Evolutionary conservation across 345 rosid species (phyloP).

Genomic region (Pistacia atlantica): DNA sequence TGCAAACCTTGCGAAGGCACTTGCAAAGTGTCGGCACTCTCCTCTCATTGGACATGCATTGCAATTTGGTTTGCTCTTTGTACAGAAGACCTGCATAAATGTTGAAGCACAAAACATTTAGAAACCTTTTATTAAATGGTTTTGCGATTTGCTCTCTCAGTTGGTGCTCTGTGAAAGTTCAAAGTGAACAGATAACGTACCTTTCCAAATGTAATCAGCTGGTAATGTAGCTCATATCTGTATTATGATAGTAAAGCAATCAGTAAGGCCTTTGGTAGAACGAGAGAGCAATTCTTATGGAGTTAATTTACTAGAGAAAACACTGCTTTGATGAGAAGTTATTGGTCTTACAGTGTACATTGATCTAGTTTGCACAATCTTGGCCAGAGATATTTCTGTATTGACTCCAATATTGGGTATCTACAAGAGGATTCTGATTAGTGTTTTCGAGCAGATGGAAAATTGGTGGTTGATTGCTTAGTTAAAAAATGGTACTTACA

Average conservation of each 20-base stretch:
- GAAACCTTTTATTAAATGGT: conserved; percentile 12
- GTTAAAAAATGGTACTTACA: conserved; percentile 53
- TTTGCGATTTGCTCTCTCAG: neutral
- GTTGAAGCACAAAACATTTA: conserved; percentile 23
- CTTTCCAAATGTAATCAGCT: conserved; percentile 97
- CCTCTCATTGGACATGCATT: conserved; percentile 98
- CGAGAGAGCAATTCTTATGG: conserved; percentile 2
- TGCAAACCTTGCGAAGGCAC: conserved; percentile 94
- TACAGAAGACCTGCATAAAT: conserved; percentile 86
- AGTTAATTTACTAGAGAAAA: neutral
- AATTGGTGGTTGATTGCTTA: conserved; percentile 6
- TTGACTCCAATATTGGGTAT: conserved; percentile 85
- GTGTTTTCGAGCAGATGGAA: conserved; percentile 16
- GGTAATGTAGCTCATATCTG: conserved; percentile 97
- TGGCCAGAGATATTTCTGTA: conserved; percentile 97
- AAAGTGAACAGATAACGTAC: conserved; percentile 35
- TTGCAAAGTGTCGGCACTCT: conserved; percentile 96
- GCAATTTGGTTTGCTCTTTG: conserved; percentile 90
- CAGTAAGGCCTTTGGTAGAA: conserved; percentile 17
- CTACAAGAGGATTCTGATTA: conserved; percentile 41
- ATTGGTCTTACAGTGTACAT: conserved; percentile 63
- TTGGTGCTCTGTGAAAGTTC: conserved; percentile 7
- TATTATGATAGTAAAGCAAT: conserved; percentile 22
- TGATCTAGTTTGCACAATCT: conserved; percentile 95
- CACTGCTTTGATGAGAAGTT: conserved; percentile 18